Evolutionary conservation across 108 stramenopile species (phyloP).

Genomic region (Asterionellopsis glacialis): DNA sequence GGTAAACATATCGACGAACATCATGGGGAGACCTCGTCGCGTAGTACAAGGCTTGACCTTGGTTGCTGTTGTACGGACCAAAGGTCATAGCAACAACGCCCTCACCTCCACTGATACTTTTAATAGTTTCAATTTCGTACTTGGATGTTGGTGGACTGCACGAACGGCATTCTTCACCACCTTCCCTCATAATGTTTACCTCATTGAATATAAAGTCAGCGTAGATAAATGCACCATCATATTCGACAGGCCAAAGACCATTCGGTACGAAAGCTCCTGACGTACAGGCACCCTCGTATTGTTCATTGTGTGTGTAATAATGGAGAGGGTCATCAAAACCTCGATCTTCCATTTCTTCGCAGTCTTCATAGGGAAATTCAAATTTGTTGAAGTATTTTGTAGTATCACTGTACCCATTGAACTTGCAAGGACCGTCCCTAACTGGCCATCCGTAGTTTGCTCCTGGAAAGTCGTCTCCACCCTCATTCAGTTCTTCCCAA

Average conservation of each 20-base stretch:
- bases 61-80: slow-evolving; percentile 12
- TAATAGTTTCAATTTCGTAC: slow-evolving; percentile 4
- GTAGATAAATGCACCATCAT: background rate
- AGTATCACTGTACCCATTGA: background rate
- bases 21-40: background rate
- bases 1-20: slow-evolving; percentile 16
- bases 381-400: slow-evolving; percentile 1
- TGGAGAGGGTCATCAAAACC: slow-evolving; percentile 16
- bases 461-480: slow-evolving; percentile 1
- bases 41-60: slow-evolving; percentile 12
- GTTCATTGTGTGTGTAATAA: slow-evolving; percentile 13
- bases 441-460: slow-evolving; percentile 26
- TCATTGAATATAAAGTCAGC: slow-evolving; percentile 20
- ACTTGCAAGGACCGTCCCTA: slow-evolving; percentile 10
- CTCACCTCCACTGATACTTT: background rate
- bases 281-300: slow-evolving; percentile 4
- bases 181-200: slow-evolving; percentile 9
- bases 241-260: slow-evolving; percentile 10
- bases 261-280: slow-evolving; percentile 19
- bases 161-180: background rate
- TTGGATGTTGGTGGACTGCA: slow-evolving; percentile 1
- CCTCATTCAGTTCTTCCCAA: slow-evolving; percentile 19
- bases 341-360: background rate
- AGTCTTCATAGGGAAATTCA: background rate
- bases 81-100: slow-evolving; percentile 3